These are phyloP conservation scores for Eleusine coracana DNA, from an alignment of 176 grass and related monocot species.

Conservation along the genomic window DNA sequence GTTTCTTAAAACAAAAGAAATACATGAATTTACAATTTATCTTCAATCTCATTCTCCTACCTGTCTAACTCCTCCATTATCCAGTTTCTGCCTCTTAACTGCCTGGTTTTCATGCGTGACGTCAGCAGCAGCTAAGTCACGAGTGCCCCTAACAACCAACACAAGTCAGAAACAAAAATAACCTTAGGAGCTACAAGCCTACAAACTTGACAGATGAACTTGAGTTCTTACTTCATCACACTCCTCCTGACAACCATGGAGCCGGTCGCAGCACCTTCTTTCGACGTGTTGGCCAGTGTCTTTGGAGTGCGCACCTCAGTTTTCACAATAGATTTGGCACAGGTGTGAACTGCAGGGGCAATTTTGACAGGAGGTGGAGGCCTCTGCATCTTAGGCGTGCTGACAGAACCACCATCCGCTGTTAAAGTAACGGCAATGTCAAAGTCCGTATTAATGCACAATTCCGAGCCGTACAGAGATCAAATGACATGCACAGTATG, in stretches of 20 bases:
- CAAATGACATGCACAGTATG: background rate
- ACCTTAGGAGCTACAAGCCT: background rate
- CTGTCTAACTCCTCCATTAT: constrained; percentile 76
- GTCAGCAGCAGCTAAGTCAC: constrained; percentile 37
- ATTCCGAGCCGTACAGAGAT: background rate
- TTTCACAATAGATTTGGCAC: constrained; percentile 13
- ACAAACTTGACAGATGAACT: background rate
- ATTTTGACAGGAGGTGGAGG: background rate
- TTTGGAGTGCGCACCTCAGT: constrained; percentile 42
- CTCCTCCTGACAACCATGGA: constrained; percentile 51
- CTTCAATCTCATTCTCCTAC: constrained; percentile 38
- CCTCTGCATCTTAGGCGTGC: constrained; percentile 49
- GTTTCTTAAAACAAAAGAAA: background rate
- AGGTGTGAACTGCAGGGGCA: background rate
- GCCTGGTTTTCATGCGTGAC: constrained; percentile 83
- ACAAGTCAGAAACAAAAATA: constrained; percentile 7
- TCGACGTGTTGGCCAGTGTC: constrained; percentile 33
- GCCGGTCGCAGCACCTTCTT: constrained; percentile 31
- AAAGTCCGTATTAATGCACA: constrained; percentile 2
- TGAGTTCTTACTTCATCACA: constrained; percentile 56
- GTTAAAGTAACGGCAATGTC: constrained; percentile 18
- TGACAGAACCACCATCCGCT: constrained; percentile 44
- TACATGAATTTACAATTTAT: constrained; percentile 11
- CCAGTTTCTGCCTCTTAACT: constrained; percentile 90
- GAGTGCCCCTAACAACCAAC: constrained; percentile 24